Evolutionary conservation across 352 stramenopile species (phyloP).

Genomic region (Globisporangium middletonii): DNA sequence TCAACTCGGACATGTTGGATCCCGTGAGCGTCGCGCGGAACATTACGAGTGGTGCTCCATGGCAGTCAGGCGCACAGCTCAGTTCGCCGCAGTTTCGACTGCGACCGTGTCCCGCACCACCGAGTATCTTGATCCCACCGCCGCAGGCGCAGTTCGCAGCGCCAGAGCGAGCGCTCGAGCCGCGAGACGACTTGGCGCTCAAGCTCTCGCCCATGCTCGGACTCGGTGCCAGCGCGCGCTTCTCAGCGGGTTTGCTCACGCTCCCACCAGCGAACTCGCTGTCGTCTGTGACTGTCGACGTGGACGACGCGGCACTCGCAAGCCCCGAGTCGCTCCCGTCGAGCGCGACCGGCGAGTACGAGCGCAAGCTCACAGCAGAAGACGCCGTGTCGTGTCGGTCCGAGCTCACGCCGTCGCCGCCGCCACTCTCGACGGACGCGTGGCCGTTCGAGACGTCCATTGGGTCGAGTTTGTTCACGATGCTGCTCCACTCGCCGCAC

Average conservation of each 20-base stretch:
- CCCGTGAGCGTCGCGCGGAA: background rate
- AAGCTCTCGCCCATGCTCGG: slow-evolving; percentile 1
- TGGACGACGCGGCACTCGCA: too few species aligned
- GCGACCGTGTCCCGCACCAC: background rate
- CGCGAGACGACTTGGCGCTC: too few species aligned
- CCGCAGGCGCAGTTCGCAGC: background rate
- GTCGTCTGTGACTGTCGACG: background rate
- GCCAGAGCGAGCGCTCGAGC: background rate
- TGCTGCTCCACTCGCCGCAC: slow-evolving; percentile 9
- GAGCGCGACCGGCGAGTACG: too few species aligned
- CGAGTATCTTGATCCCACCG: slow-evolving; percentile 1
- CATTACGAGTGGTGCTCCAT: background rate
- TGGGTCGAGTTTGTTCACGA: slow-evolving; percentile 8
- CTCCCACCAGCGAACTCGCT: background rate
- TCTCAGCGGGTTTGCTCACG: background rate
- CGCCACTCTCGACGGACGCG: background rate
- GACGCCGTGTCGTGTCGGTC: too few species aligned
- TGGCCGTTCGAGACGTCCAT: slow-evolving; percentile 7
- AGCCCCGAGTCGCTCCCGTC: too few species aligned
- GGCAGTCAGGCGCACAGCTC: background rate
- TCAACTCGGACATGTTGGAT: background rate
- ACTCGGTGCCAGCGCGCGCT: background rate
- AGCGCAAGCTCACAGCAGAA: too few species aligned
- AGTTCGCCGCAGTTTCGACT: background rate
- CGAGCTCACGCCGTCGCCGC: background rate